phyloP scores from a whole-genome alignment of 169 alveolate genomes.

The Eimeria mitis region DNA sequence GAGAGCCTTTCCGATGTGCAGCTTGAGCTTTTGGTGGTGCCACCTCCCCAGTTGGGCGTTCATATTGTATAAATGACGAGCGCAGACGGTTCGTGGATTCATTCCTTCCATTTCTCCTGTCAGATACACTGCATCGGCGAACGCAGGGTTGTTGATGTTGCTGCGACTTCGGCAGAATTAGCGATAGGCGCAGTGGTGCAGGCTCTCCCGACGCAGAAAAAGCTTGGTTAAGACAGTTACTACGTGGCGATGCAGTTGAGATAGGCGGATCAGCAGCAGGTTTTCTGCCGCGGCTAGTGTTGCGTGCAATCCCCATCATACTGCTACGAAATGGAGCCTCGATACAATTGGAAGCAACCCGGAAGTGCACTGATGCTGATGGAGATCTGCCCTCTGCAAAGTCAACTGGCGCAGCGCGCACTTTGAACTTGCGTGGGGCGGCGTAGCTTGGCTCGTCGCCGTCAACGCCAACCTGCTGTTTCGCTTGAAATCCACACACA shows the following conservation, averaged over 20 bases:
- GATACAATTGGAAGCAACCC: background rate
- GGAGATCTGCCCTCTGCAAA: background rate
- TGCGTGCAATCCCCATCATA: background rate
- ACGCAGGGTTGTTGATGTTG: background rate
- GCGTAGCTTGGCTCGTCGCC: background rate
- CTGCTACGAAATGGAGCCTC: background rate
- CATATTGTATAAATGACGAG: background rate
- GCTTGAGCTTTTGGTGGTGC: background rate
- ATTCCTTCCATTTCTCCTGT: slow-evolving; percentile 2
- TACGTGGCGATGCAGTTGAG: background rate
- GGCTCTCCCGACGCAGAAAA: background rate
- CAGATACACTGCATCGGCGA: background rate
- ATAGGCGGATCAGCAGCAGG: slow-evolving; percentile 1
- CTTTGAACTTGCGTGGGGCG: background rate
- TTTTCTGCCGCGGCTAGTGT: slow-evolving; percentile 8
- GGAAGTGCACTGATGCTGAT: background rate
- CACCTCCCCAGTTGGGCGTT: background rate
- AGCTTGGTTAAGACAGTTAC: background rate
- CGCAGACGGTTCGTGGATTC: background rate
- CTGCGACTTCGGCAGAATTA: slow-evolving; percentile 14
- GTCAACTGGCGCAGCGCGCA: slow-evolving; percentile 6
- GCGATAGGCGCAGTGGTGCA: slow-evolving; percentile 37
- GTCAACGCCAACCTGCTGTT: background rate
- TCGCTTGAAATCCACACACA: background rate
- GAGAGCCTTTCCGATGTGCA: background rate